Conservation (phyloP, 495 filamentous ascomycete genomes). For the Aspergillus leporis region DNA sequence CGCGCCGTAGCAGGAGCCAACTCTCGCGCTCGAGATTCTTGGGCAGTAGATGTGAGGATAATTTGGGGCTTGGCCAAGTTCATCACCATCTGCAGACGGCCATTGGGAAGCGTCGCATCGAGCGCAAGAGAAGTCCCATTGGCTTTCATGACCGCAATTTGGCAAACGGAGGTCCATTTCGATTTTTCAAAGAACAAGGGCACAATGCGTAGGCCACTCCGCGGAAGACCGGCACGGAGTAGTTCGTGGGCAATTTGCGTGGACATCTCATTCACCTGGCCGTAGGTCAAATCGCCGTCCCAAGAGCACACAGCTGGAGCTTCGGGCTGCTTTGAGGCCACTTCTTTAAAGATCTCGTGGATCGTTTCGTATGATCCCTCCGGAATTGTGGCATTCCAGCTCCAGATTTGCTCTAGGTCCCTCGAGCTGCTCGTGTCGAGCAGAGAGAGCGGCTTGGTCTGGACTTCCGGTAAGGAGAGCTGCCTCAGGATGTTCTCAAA, state of each 20-base stretch:
- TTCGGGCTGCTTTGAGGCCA: not conserved
- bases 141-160: constrained; percentile 47
- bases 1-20: not conserved
- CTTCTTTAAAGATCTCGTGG: not conserved
- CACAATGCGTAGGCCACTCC: constrained; percentile 34
- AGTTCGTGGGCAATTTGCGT: constrained; percentile 7
- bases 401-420: not conserved
- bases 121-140: constrained; percentile 48
- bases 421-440: no score
- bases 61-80: constrained; percentile 1
- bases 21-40: no score
- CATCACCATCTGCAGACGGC: constrained; percentile 29
- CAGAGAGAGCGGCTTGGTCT: no score
- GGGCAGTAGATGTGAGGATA: constrained; percentile 9
- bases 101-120: constrained; percentile 45
- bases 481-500: no score
- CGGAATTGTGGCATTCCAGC: not conserved
- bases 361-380: not conserved
- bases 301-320: constrained; percentile 25
- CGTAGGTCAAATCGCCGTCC: constrained; percentile 34
- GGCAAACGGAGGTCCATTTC: constrained; percentile 36
- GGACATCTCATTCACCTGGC: constrained; percentile 23
- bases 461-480: no score
- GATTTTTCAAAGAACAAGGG: constrained; percentile 49
- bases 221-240: constrained; percentile 23